phyloP scores from a whole-genome alignment of 805 yeast species.

The Priceomyces fermenticarens region DNA sequence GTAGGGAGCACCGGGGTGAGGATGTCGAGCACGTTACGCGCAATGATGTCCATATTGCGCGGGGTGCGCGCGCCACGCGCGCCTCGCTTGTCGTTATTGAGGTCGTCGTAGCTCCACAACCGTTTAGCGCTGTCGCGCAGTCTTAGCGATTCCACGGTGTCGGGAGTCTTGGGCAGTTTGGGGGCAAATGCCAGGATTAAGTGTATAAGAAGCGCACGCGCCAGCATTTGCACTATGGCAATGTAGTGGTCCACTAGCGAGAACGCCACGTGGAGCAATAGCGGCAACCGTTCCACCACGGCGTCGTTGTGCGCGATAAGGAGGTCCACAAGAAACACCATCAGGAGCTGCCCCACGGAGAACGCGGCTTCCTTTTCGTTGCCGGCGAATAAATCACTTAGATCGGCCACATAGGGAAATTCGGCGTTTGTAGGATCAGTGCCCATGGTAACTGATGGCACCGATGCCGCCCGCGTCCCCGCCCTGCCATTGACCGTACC shows the following conservation, averaged over 20 bases:
- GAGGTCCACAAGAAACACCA: conserved; percentile 80
- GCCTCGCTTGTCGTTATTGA: conserved; percentile 58
- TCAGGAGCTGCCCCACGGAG: conserved; percentile 82
- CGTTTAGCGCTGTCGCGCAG: conserved; percentile 41
- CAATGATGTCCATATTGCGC: conserved; percentile 72
- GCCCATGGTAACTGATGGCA: conserved; percentile 24
- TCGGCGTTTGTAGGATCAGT: conserved; percentile 5
- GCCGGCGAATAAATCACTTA: conserved; percentile 53
- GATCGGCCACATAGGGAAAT: conserved; percentile 76
- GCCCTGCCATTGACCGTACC: too few species aligned
- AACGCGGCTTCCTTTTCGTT: conserved; percentile 70
- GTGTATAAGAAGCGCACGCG: conserved; percentile 70
- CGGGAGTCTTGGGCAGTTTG: conserved; percentile 51
- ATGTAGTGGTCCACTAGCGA: conserved; percentile 86
- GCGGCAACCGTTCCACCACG: conserved; percentile 58
- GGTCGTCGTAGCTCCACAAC: conserved; percentile 85
- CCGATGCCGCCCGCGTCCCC: conserved; percentile 14
- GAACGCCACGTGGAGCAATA: conserved; percentile 74
- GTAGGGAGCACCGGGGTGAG: conserved; percentile 47
- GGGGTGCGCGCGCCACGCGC: conserved; percentile 74
- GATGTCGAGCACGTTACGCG: conserved; percentile 58
- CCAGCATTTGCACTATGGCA: conserved; percentile 79
- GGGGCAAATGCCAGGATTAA: conserved; percentile 63
- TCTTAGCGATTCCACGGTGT: conserved; percentile 57
- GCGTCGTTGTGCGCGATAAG: conserved; percentile 65